Evolutionary conservation across 2,329 filamentous ascomycete species (phyloP).

Genomic region (Claviceps purpurea): DNA sequence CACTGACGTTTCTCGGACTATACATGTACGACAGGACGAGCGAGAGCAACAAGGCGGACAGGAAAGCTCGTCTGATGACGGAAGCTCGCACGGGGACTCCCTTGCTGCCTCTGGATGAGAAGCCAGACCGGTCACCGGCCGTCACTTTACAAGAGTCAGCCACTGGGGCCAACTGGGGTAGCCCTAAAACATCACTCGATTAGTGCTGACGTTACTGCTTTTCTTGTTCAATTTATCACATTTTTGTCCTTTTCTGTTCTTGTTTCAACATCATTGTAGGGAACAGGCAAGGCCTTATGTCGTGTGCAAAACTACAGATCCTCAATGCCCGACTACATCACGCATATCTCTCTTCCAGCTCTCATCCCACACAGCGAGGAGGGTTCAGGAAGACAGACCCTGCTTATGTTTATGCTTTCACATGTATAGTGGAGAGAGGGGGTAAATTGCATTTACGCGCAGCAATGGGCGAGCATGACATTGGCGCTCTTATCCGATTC

Average conservation of each 20-base stretch:
- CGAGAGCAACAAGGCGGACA: conserved; percentile 77
- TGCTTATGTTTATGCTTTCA: too few species aligned
- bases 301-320: too few species aligned
- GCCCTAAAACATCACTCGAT: conserved; percentile 46
- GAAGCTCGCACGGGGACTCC: conserved; percentile 23
- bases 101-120: conserved; percentile 52
- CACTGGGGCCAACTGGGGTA: conserved; percentile 15
- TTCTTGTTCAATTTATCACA: not conserved
- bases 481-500: too few species aligned
- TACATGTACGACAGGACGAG: conserved; percentile 93
- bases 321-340: too few species aligned
- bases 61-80: conserved; percentile 56
- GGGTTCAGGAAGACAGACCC: too few species aligned
- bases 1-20: conserved; percentile 77
- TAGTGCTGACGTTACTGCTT: conserved; percentile 7
- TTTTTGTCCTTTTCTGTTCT: not conserved
- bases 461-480: too few species aligned
- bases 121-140: conserved; percentile 9
- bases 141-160: conserved; percentile 7
- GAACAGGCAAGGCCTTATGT: too few species aligned
- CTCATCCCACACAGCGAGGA: too few species aligned
- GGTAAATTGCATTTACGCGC: too few species aligned
- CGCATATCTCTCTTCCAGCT: too few species aligned
- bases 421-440: too few species aligned
- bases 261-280: not conserved